Percentiles rank a stretch among this genome's conserved stretches.
These are phyloP conservation scores for Pseudofabraea citricarpa DNA, from an alignment of 2,329 filamentous ascomycete species.

Conservation along the genomic window DNA sequence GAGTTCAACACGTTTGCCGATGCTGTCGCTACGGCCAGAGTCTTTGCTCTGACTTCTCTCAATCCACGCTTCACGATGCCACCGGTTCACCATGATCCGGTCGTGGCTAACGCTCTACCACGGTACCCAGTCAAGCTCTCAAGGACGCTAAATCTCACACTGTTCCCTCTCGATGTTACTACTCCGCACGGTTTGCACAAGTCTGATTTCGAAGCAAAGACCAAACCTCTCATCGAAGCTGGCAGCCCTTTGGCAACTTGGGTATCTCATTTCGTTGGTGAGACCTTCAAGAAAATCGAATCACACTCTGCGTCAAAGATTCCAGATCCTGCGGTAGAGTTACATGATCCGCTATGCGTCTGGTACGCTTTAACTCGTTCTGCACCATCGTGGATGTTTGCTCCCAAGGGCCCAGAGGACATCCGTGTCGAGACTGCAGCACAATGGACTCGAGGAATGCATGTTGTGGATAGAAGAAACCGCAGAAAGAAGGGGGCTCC, in stretches of 20 bases:
- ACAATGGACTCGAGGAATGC: slow-evolving; percentile 94
- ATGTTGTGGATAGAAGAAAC: slow-evolving; percentile 70
- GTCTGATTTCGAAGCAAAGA: slow-evolving; percentile 51
- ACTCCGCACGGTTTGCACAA: slow-evolving; percentile 61
- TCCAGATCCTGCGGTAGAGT: slow-evolving; percentile 53
- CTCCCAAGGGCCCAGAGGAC: slow-evolving; percentile 61
- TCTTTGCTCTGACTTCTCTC: slow-evolving; percentile 72
- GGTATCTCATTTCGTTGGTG: slow-evolving; percentile 67
- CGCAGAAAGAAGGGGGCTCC: slow-evolving; percentile 45
- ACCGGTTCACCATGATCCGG: slow-evolving; percentile 26
- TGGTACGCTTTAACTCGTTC: slow-evolving; percentile 70
- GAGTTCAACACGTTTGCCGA: slow-evolving; percentile 98
- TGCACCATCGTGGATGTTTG: slow-evolving; percentile 52
- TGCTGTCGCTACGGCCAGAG: slow-evolving; percentile 67
- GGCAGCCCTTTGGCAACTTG: slow-evolving; percentile 72
- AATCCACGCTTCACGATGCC: slow-evolving; percentile 44
- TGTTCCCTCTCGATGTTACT: slow-evolving; percentile 77
- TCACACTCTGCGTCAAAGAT: slow-evolving; percentile 50
- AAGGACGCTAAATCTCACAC: slow-evolving; percentile 58
- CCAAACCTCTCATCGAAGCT: slow-evolving; percentile 49
- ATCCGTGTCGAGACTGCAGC: slow-evolving; percentile 84
- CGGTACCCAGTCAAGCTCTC: slow-evolving; percentile 62
- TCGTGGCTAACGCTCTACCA: slow-evolving; percentile 44
- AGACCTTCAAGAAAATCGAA: slow-evolving; percentile 65
- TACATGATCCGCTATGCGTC: slow-evolving; percentile 75